A percentile compares a stretch with the other conserved stretches of the same genome.
Evolutionary conservation across 108 stramenopile species (phyloP).

Genomic region (Cyclotella baltica): DNA sequence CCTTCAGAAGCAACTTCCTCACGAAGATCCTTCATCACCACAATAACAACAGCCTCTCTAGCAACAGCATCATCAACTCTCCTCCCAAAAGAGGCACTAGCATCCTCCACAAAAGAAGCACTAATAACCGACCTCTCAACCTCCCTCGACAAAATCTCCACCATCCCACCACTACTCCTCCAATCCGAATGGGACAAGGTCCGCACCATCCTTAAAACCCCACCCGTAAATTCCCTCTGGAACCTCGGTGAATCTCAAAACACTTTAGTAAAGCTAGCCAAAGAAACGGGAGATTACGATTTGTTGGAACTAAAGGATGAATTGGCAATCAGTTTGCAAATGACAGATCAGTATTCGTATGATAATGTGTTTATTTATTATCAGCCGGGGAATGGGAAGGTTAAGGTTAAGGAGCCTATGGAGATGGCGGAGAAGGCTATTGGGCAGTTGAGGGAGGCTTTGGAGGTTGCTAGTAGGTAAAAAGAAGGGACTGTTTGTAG

Average conservation of each 20-base stretch:
- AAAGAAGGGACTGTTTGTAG: no score
- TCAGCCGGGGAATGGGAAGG: slow-evolving; percentile 75
- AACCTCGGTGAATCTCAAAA: slow-evolving; percentile 77
- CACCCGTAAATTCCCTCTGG: slow-evolving; percentile 79
- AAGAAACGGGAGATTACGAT: slow-evolving; percentile 66
- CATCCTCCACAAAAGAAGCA: background rate
- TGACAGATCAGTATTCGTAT: slow-evolving; percentile 83
- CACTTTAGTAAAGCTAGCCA: slow-evolving; percentile 66
- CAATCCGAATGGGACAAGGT: slow-evolving; percentile 75
- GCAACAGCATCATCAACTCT: background rate
- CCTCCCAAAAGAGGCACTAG: no score
- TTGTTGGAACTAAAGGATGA: slow-evolving; percentile 82
- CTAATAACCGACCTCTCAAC: slow-evolving; percentile 4
- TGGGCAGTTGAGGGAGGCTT: slow-evolving; percentile 2
- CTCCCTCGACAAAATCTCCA: slow-evolving; percentile 47
- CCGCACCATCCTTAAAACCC: slow-evolving; percentile 75
- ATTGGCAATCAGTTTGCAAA: slow-evolving; percentile 66
- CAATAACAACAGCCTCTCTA: background rate
- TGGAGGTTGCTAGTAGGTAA: background rate
- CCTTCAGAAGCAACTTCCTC: no score
- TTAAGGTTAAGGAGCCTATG: slow-evolving; percentile 69
- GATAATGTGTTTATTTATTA: slow-evolving; percentile 80
- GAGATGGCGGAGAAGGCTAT: slow-evolving; percentile 55
- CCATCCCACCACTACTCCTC: slow-evolving; percentile 62
- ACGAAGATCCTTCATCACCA: background rate